phyloP scores from a whole-genome alignment of 495 filamentous ascomycete species.

The Trichoderma parareesei region DNA sequence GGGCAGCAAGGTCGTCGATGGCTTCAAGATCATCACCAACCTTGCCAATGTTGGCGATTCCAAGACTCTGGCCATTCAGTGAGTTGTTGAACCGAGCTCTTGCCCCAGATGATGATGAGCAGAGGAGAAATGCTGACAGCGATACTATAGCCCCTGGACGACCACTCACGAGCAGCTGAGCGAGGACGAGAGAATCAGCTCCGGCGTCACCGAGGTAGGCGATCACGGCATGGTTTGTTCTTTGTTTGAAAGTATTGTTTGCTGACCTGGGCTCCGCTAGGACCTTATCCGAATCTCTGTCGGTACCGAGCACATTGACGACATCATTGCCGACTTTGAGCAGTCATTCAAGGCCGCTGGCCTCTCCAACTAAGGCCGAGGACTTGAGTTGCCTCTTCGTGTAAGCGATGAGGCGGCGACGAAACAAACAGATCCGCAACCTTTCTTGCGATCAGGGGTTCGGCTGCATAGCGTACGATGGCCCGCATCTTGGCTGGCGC shows the following conservation, averaged over 20 bases:
- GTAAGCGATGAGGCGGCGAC: not conserved
- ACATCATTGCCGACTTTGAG: conserved; percentile 93
- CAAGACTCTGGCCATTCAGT: conserved; percentile 90
- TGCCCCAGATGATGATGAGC: not conserved
- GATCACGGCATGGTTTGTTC: conserved; percentile 12
- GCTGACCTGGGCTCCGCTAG: conserved; percentile 14
- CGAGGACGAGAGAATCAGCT: conserved; percentile 71
- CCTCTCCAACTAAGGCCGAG: conserved; percentile 19
- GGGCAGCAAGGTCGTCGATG: conserved; percentile 82
- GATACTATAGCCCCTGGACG: conserved; percentile 55
- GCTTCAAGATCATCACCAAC: conserved; percentile 91
- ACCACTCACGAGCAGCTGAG: conserved; percentile 93
- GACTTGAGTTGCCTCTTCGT: not conserved
- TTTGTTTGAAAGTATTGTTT: not conserved
- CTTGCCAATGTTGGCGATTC: conserved; percentile 72
- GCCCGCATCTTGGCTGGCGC: not conserved
- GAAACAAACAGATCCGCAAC: not conserved
- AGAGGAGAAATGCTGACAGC: not conserved
- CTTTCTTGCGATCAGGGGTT: not conserved
- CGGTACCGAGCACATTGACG: conserved; percentile 94
- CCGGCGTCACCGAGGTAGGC: conserved; percentile 70
- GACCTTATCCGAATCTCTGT: conserved; percentile 96
- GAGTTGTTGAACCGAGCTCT: not conserved
- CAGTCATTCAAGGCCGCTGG: conserved; percentile 66
- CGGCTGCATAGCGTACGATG: too few relatives aligned